Base-by-base conservation (phyloP, 2,329 filamentous ascomycete genomes). In the Beauveria sp. region DNA sequence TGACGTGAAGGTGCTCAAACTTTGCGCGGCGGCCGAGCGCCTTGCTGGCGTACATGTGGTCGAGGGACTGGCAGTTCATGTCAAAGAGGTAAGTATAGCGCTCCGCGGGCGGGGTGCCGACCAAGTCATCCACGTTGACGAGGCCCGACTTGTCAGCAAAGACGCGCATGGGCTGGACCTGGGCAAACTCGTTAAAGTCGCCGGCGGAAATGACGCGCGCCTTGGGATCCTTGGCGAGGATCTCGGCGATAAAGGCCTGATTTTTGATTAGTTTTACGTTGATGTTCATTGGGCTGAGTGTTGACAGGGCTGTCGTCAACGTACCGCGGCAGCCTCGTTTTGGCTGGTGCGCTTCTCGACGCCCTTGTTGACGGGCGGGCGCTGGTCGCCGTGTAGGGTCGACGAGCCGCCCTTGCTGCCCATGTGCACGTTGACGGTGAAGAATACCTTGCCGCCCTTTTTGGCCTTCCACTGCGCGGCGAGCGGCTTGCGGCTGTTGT, bases 141-240 rank as follows among this genome's bases (percentile, higher is more conserved):
- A 90, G 75, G 2, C 81, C 80, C 0, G 84, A 87, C 22, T 79
- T 74, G 3, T 72, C 64, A 1, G 75, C 68, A 65, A 90, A 88
- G 1, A 74, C 74, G 63, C 78, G 70, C 54, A 90, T 71, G 1
- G 88, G 87, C 70, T 79, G 68, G 10, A 85, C 86, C 64, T 86
- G 86, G 5, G 80, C 70, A 69, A 88, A 90, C 71, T 91, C 88
- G 77, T 91, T 90, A 70, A 87, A 90, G 73, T 91, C 88, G 28
- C 88, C 88, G 0, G 83, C 81, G 2, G 79, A 74, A 63, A 90
- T 79, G 65, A 91, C 71, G 26, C 76, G 76, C 0, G 88, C 87
- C 18, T 79, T 73, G 12, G 76, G 70, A 71, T 89, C 82, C 46
- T 79, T 68, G 8, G 75, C 70, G 22, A 89, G 79, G 66, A 91